Base-by-base conservation (phyloP, 2,329 filamentous ascomycete genomes). In the Diplodia seriata region DNA sequence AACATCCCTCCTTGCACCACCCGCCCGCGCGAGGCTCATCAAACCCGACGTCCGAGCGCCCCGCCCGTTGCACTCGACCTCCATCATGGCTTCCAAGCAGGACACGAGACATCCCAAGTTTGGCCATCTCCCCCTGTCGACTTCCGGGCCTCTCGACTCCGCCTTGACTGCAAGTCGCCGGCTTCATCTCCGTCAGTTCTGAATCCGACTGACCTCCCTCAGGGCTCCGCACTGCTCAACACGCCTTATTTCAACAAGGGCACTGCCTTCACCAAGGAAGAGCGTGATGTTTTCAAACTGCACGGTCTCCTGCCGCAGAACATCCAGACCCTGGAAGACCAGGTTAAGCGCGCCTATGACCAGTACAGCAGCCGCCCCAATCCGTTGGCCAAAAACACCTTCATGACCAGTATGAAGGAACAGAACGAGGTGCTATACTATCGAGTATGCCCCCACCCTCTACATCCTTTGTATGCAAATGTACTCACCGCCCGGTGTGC, bases 371-470 rank as follows among this genome's bases (percentile, higher is more conserved):
- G 83, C 2, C 84, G 86, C 3, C 76, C 79, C 0, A 86, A 90
- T 75, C 86, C 90, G 70, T 79, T 97, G 47, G 89, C 90, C 49
- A 96, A 95, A 81, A 97, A 97, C 73, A 94, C 92, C 0, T 97
- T 97, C 75, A 85, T 97, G 83, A 91, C 91, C 0, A 93, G 90
- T 61, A 83, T 97, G 81, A 93, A 92, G 74, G 89, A 92, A 73
- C 93, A 97, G 78, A 97, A 95, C 78, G 86, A 91, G 70, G 91
- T 96, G 0, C 79, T 97, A 1, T 97, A 92, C 76, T 96, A 89
- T 78, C 89, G 84, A 76, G 90, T 91, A 72, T 70, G 80, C 70
- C 38, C 7, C 7, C n/a, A 8, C 3, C 26, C 6, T 12, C 20
- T 18, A 11, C 26, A 9, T 14, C n/a, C n/a, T 31, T 5, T 18